phyloP scores from a whole-genome alignment of 2,329 filamentous ascomycete genomes.

The Pseudocercospora musae region DNA sequence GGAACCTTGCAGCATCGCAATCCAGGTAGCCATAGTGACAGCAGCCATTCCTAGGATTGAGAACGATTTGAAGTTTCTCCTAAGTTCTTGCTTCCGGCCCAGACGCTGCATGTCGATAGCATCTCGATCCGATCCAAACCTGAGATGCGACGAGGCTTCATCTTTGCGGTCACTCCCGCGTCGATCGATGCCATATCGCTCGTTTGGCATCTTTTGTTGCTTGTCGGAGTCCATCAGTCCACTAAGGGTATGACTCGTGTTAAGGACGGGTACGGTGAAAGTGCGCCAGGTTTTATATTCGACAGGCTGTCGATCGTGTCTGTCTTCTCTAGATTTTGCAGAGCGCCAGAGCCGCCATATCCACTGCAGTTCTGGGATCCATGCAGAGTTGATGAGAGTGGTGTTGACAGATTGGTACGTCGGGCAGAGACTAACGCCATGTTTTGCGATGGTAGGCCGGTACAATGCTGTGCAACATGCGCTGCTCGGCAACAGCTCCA shows the following conservation, averaged over 20 bases:
- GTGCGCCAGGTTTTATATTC: no score
- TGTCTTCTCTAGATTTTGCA: neutral
- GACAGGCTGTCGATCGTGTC: neutral
- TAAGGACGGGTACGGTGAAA: neutral
- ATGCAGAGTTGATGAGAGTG: neutral
- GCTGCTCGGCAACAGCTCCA: neutral
- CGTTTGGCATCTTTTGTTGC: no score
- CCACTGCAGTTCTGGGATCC: neutral
- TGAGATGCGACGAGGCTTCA: no score
- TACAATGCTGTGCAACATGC: neutral
- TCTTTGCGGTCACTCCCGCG: no score
- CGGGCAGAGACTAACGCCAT: neutral
- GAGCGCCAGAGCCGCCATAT: neutral
- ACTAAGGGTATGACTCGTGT: neutral
- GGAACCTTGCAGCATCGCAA: slow-evolving; percentile 21
- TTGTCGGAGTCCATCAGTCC: neutral
- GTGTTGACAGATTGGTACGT: neutral
- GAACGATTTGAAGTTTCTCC: slow-evolving; percentile 7
- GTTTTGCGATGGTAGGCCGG: neutral
- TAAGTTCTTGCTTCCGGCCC: slow-evolving; percentile 9
- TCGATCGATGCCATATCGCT: no score
- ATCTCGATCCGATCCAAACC: slow-evolving; percentile 7
- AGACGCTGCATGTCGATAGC: slow-evolving; percentile 13
- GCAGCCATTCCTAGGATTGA: slow-evolving; percentile 10
- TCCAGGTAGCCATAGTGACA: slow-evolving; percentile 22